Evolutionary conservation across 2,329 filamentous ascomycete species (phyloP).

Genomic region (Paecilomyces sp.): DNA sequence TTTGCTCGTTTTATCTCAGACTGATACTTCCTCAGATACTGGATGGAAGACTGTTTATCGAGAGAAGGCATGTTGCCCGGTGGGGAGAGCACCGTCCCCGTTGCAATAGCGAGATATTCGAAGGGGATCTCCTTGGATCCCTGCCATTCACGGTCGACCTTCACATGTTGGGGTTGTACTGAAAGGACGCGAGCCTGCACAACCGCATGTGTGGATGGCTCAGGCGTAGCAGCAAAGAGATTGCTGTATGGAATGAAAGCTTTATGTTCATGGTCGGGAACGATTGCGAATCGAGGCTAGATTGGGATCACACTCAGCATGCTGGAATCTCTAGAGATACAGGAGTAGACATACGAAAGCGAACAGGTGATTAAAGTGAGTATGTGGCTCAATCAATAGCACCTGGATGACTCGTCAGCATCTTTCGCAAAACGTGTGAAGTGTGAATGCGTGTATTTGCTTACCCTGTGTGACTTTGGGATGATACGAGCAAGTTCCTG

Average conservation of each 20-base stretch:
- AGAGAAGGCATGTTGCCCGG: slow-evolving; percentile 25
- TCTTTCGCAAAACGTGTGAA: neutral
- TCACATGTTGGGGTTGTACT: slow-evolving; percentile 17
- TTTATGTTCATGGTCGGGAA: slow-evolving; percentile 29
- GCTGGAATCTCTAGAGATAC: neutral
- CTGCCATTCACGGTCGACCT: slow-evolving; percentile 28
- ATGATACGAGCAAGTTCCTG: slow-evolving; percentile 27
- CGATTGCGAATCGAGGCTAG: slow-evolving; percentile 26
- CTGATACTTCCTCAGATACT: slow-evolving; percentile 27
- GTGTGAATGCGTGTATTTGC: neutral
- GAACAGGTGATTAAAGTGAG: slow-evolving; percentile 30
- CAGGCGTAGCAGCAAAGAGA: slow-evolving; percentile 18
- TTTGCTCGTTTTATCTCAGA: slow-evolving; percentile 18
- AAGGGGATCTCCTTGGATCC: slow-evolving; percentile 23
- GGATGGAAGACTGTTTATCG: slow-evolving; percentile 25
- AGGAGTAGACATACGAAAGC: slow-evolving; percentile 18
- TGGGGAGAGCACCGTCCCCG: slow-evolving; percentile 24
- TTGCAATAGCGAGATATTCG: slow-evolving; percentile 27
- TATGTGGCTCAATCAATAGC: slow-evolving; percentile 26
- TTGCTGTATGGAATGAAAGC: slow-evolving; percentile 28
- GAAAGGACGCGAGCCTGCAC: slow-evolving; percentile 26
- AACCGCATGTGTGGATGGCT: slow-evolving; percentile 17
- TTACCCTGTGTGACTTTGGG: slow-evolving; percentile 27
- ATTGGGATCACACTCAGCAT: neutral
- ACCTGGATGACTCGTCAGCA: slow-evolving; percentile 13